Conservation (phyloP, 2,329 filamentous ascomycete species). For the Nothomitra cinnamomea region DNA sequence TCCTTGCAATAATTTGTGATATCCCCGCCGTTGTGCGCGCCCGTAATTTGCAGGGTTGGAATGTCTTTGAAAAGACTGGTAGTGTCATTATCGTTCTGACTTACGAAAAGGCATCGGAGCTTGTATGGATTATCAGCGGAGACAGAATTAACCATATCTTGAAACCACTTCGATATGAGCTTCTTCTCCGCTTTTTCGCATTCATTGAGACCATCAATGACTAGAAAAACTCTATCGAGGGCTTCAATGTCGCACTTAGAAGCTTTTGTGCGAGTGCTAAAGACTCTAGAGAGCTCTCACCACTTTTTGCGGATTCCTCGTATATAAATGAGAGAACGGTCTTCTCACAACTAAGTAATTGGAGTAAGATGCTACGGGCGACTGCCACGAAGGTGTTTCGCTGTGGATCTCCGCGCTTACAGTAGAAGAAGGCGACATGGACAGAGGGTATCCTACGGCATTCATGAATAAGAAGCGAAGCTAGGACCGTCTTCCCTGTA, state of each 20-base stretch:
- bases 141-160: not conserved
- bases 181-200: not conserved
- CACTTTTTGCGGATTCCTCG: not conserved
- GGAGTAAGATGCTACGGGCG: not conserved
- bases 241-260: not conserved
- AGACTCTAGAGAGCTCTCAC: not conserved
- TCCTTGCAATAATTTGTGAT: not conserved
- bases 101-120: not conserved
- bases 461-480: slow-evolving; percentile 3
- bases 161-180: not conserved
- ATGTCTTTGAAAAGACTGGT: not conserved
- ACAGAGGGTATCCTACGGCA: not conserved
- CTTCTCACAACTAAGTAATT: not conserved
- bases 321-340: not conserved
- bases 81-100: slow-evolving; percentile 1
- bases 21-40: not conserved
- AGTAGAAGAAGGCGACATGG: not conserved
- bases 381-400: slow-evolving; percentile 8
- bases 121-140: not conserved
- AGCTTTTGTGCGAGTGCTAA: not conserved
- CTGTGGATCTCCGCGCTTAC: slow-evolving; percentile 6
- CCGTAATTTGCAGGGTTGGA: not conserved
- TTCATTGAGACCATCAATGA: not conserved
- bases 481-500: slow-evolving; percentile 1
- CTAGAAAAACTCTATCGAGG: not conserved